Evolutionary conservation across 768 basidiomycete genomes (phyloP).

Genomic region (Pseudohyphozyma bogoriensis): DNA sequence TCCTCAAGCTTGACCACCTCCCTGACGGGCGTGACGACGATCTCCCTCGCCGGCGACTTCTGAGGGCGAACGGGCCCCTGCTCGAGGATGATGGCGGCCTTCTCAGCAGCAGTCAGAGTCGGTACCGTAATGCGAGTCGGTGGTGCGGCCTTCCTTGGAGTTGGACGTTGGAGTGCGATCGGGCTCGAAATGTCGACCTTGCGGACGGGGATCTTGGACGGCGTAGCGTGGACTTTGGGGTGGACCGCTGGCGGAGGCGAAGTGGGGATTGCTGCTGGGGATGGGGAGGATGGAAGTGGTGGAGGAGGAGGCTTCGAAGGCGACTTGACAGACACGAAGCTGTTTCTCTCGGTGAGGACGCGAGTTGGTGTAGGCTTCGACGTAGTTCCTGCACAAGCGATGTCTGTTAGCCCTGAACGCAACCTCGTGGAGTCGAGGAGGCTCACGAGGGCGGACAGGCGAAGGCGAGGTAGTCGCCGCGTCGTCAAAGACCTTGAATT

Average conservation of each 20-base stretch:
- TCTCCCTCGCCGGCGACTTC: no score
- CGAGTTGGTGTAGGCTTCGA: background rate
- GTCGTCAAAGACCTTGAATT: background rate
- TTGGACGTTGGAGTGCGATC: background rate
- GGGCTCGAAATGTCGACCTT: constrained; percentile 3
- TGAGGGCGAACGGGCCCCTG: no score
- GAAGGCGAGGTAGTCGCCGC: background rate
- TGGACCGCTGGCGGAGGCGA: background rate
- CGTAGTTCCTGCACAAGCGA: background rate
- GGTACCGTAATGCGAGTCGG: background rate
- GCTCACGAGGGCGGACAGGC: no score
- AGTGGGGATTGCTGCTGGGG: no score
- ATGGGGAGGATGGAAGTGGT: no score
- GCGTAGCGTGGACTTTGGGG: background rate
- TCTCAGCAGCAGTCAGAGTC: no score
- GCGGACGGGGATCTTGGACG: constrained; percentile 2
- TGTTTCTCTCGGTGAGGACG: background rate
- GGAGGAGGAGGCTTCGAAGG: no score
- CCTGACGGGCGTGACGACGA: no score
- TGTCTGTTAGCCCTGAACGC: no score
- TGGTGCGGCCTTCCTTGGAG: background rate
- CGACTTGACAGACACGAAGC: no score
- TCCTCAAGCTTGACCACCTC: no score
- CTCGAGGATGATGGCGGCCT: no score
- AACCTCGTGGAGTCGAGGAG: background rate